These are phyloP conservation scores for Alternaria solani DNA, from an alignment of 2,329 filamentous ascomycete genomes.

Conservation along the genomic window DNA sequence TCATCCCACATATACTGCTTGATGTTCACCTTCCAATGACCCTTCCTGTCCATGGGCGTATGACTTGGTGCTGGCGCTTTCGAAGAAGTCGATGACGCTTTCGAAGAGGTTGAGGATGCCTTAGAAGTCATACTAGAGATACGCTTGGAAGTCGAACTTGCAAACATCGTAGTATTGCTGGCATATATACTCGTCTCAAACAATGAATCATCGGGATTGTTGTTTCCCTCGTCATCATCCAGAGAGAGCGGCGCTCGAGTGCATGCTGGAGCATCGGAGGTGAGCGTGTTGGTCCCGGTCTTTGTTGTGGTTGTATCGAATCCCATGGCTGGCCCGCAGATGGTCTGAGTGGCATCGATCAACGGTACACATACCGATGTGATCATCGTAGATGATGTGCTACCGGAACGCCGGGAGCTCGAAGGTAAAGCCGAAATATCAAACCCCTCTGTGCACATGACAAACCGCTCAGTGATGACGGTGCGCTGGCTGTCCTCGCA, in stretches of 20 bases:
- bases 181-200: conserved; percentile 6
- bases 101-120: neutral
- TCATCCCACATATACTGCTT: conserved; percentile 21
- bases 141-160: neutral
- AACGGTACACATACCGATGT: conserved; percentile 27
- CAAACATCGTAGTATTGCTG: conserved; percentile 11
- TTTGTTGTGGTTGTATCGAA: conserved; percentile 21
- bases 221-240: conserved; percentile 42
- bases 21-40: conserved; percentile 23
- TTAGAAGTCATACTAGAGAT: neutral
- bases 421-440: conserved; percentile 20
- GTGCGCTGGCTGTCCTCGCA: conserved; percentile 34
- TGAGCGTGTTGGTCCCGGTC: conserved; percentile 15
- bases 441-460: conserved; percentile 28
- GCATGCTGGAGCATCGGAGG: conserved; percentile 25
- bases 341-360: conserved; percentile 23
- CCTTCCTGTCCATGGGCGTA: conserved; percentile 14
- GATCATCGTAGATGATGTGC: conserved; percentile 22
- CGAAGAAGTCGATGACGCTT: neutral
- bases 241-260: conserved; percentile 33
- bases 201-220: conserved; percentile 21
- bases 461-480: conserved; percentile 31
- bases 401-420: neutral
- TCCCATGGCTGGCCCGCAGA: conserved; percentile 22
- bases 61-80: conserved; percentile 1